A percentile compares a stretch with the other conserved stretches of the same genome.
These are phyloP conservation scores for Candida qinlingensis DNA, from an alignment of 805 yeast genomes.

Conservation along the genomic window DNA sequence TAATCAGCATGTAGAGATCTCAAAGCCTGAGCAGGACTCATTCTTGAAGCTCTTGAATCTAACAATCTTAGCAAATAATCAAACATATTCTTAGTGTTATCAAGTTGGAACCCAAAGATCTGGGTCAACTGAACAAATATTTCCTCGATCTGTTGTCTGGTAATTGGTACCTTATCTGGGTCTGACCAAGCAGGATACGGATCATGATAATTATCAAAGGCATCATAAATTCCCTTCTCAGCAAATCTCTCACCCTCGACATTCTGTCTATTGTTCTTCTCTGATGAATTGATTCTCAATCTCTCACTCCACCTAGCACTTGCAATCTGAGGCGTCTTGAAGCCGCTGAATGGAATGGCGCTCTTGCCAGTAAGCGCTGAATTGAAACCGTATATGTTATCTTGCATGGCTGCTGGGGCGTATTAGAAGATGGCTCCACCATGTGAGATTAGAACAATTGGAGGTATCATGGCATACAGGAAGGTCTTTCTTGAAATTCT, in stretches of 20 bases:
- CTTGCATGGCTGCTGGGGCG: conserved; percentile 9
- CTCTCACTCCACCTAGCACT: conserved; percentile 57
- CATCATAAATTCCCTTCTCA: conserved; percentile 37
- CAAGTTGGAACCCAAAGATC: conserved; percentile 65
- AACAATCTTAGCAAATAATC: conserved; percentile 56
- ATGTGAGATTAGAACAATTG: too few species aligned
- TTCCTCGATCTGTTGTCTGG: conserved; percentile 48
- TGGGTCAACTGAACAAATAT: conserved; percentile 47
- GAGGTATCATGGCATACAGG: conserved; percentile 14
- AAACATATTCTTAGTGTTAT: conserved; percentile 60
- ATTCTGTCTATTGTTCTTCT: conserved; percentile 17
- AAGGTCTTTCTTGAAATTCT: conserved; percentile 20
- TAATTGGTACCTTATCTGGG: conserved; percentile 37
- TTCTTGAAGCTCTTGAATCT: conserved; percentile 66
- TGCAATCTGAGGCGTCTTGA: conserved; percentile 89
- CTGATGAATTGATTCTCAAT: conserved; percentile 29
- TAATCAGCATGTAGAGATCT: conserved; percentile 65
- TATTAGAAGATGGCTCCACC: background rate
- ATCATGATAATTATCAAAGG: conserved; percentile 39
- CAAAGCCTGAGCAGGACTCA: conserved; percentile 52
- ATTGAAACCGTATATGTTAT: conserved; percentile 17
- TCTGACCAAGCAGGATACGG: conserved; percentile 51
- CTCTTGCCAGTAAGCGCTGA: conserved; percentile 28
- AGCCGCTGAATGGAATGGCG: conserved; percentile 80
- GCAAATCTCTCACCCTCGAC: conserved; percentile 33